Base-by-base conservation (phyloP, 768 basidiomycete genomes). In the Lentinula detonsa region DNA sequence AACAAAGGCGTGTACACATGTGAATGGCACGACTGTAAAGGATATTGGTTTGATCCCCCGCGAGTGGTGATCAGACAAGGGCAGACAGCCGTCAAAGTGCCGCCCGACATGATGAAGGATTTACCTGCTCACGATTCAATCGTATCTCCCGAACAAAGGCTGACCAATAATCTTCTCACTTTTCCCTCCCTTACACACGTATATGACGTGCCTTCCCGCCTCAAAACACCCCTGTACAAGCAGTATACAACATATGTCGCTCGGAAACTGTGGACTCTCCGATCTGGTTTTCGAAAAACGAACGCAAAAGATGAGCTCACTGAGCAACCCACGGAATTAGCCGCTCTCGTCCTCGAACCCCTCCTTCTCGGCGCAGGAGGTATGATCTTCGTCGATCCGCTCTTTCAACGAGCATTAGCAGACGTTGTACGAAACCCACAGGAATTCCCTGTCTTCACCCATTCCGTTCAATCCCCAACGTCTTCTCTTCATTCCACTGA, bases 371-470 rank as follows among this genome's bases (percentile, higher is more conserved):
- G 96, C 13, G 95, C 96, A 0, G 96, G 93, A 0, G 96, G 96
- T 0, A 98, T 98, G 96, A 79, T 94, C 34, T 98, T 98, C 68
- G 93, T 98, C 28, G 96, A 98, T 70, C 96, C 96, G 8, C 85
- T 98, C 46, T 98, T 96, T 80, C 96, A 98, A 71, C 83, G 92
- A 31, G 77, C 94, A 34, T 72, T 98, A 64, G 76, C 98, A 43
- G 93, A 97, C 66, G 81, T 85, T 2, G 90, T 92, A 5, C 86
- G 96, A 61, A 72, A 78, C 28, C 67, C 69, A 35, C 71, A 70
- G 11, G 65, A 76, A 11, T 71, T 74, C 13, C 56, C 70, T 5
- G 64, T 71, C 6, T 63, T 70, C 1, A 66, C 72, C 4, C 89
- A 86, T 85, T 77, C 75, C 4, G 90, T 90, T 3, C 43, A 18